Evolutionary conservation across 768 basidiomycete species (phyloP), one percentile per base, ranked within the genome.

Genomic region (Kwoniella sp.): DNA sequence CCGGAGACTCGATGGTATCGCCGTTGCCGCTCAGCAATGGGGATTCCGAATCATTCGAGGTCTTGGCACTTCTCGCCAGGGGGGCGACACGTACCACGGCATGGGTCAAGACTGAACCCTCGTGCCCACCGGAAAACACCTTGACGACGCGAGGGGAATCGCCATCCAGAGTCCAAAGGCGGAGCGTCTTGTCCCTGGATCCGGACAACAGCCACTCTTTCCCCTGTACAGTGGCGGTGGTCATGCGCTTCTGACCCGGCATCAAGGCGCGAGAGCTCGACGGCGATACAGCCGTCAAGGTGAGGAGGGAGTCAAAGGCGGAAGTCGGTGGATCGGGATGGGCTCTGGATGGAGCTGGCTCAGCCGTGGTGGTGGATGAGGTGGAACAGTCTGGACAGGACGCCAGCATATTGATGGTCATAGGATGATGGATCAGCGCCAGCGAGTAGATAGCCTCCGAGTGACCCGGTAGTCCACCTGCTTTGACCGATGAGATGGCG

Each of bases 401-500:
- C 27, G 23, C 20, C 20, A 27, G n/a, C 48, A 59, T 49, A n/a
- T 45, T 39, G 23, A 71, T 59, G 10, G 20, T 34, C 54, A 73
- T 65, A 14, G 52, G 53, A 9, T 63, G 67, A 31, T 63, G 52
- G 25, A 70, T 50, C 17, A 71, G 50, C 26, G 64, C 51, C 14
- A 73, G 39, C 26, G 64, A 61, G 43, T 73, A 73, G 47, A 73
- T 60, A 0, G 60, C 59, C 50, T 69, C 65, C 2, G 60, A 54
- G 53, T 73, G 72, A 8, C 72, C 72, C 3, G 62, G 58, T 19
- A 73, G 46, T 33, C 72, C 72, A 10, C 70, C 70, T 27, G 62
- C 59, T 42, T 57, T 34, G 12, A 67, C 42, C 3, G 67, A 70
- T 0, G 62, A 56, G 26, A 64, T 59, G 6, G 65, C 54, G 31